Base-by-base conservation (phyloP, 192 early-diverging fungal species). In the Coemansia sp. region DNA sequence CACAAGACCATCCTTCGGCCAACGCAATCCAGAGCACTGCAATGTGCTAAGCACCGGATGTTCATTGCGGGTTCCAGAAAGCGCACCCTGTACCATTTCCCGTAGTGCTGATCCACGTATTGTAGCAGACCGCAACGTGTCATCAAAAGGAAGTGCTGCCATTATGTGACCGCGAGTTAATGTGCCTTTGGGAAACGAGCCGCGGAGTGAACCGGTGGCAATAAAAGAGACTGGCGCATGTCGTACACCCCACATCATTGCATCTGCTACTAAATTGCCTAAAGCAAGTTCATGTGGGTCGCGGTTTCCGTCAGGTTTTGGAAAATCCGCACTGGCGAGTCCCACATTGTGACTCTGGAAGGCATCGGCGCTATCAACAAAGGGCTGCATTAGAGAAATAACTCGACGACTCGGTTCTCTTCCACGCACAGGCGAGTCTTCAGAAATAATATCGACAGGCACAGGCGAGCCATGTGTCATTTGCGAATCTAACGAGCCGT, bases 201-300 rank as follows among this genome's bases (percentile, higher is more conserved):
- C 73, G 23, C 90, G 85, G 49, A 93, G 73, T 22, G 87, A 74
- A 21, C 88, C 92, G 23, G 85, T 71, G 73, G 89, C 87, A 24
- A 87, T 64, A 26, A 90, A 67, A 5, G 85, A 85, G 22, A 87
- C 58, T 26, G 83, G 69, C 14, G 70, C 60, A 7, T 59, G 54
- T 1, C 54, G 41, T 47, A 69, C 67, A 19, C 65, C 51, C 52
- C 73, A 69, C 21, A 86, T 67, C 77, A 93, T 81, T 4, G 88
- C 85, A 65, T 91, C 89, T 3, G 88, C 69, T 5, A 91, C 72
- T 27, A 90, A 32, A 62, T 89, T 78, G 50, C 89, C 90, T 56
- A 92, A 70, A 4, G 84, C 74, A 31, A 87, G 82, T 62, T 90
- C 89, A 18, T 54, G 50, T 7, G 70, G 60, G 51, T 79, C 76